A percentile compares a stretch with the other conserved stretches of the same genome.
Conservation (phyloP, 2,329 filamentous ascomycete species). For the Scedosporium boydii region DNA sequence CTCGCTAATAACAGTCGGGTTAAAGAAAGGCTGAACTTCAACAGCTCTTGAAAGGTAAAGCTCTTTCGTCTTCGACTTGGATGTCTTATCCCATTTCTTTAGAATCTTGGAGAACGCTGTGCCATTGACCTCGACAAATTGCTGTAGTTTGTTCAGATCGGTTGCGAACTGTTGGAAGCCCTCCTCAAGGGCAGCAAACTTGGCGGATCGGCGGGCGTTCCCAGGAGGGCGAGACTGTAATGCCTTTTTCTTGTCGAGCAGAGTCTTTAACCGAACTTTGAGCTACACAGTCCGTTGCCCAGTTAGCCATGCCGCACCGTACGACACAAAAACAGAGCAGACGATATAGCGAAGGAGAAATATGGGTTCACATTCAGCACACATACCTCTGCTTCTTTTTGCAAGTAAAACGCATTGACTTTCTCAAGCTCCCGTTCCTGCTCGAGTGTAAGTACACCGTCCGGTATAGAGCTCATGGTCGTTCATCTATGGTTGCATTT, state of each 20-base stretch:
- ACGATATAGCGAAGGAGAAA: neutral
- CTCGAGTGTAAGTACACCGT: constrained; percentile 26
- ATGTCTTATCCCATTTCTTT: constrained; percentile 99
- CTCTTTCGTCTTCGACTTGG: constrained; percentile 97
- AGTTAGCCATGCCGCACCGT: neutral
- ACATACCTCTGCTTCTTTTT: constrained; percentile 92
- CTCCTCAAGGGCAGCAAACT: constrained; percentile 91
- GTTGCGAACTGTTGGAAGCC: constrained; percentile 96
- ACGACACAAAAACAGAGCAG: neutral
- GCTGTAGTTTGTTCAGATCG: constrained; percentile 93
- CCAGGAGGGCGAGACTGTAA: constrained; percentile 67
- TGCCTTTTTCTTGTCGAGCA: constrained; percentile 90
- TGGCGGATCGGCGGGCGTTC: constrained; percentile 78
- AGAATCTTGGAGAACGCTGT: constrained; percentile 97
- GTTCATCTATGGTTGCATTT: neutral
- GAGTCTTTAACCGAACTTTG: constrained; percentile 81
- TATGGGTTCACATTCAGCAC: neutral
- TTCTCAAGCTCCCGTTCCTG: constrained; percentile 97
- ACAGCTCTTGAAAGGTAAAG: constrained; percentile 92
- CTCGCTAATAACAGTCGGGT: constrained; percentile 91
- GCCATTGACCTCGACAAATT: constrained; percentile 97
- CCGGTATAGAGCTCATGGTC: constrained; percentile 4
- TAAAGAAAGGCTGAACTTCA: constrained; percentile 97
- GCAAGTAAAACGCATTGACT: constrained; percentile 94
- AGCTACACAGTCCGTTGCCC: constrained; percentile 47